Evolutionary conservation across 2,329 filamentous ascomycete species (phyloP), one percentile per base, ranked within the genome.

Genomic region (Fusarium buharicum): DNA sequence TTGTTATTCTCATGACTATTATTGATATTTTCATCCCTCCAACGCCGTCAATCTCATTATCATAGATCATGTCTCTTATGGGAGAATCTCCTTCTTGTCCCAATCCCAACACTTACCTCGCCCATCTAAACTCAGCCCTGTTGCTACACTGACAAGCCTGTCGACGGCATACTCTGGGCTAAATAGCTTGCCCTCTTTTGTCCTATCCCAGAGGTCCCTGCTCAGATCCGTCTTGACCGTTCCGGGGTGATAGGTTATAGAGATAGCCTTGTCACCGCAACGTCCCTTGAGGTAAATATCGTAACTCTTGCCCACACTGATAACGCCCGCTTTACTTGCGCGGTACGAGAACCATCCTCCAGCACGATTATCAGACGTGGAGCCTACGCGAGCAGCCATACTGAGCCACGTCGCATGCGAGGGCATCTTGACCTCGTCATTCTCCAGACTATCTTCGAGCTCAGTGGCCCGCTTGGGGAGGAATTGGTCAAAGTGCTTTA

Each of bases 311-410:
- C 86, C 85, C 12, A 92, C 55, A 70, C 88, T 88, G 63, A 88
- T 92, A 4, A 94, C 86, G 3, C 83, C 90, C 0, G 90, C 86
- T 75, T 95, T 96, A 49, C 85, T 89, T 8, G 89, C 85, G 13
- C 92, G 87, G 74, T 95, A 95, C 52, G 83, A 87, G 74, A 92
- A 96, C 92, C 91, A 95, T 0, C 92, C 92, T 3, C 91, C 92
- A 0, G 88, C 79, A 3, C 77, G 72, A 70, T 96, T 94, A 68
- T 94, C 90, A 1, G 83, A 78, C 18, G 90, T 89, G 28, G 85
- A 89, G 10, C 91, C 91, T 0, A 96, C 90, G 38, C 92, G 86
- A 2, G 91, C 92, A 6, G 89, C 89, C 86, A 93, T 90, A 70
- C 85, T 85, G n/a, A 89, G 83, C 81, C 89, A 91, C 3, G 88